phyloP scores from a whole-genome alignment of 1,139 yeast genomes.

The Suhomyces kunorum region DNA sequence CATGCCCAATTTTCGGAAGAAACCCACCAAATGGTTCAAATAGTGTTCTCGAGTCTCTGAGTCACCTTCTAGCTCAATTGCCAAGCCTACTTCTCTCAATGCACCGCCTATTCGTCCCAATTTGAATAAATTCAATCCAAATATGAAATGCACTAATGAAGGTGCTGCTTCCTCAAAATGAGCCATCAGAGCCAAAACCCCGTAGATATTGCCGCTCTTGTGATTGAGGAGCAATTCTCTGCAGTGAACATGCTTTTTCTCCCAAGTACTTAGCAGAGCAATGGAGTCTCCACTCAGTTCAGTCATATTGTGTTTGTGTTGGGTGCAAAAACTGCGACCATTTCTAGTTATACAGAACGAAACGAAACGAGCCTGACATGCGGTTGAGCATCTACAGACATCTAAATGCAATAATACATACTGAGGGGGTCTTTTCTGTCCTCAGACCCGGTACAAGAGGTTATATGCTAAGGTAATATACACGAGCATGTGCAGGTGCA shows the following conservation, averaged over 20 bases:
- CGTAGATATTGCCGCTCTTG: conserved; percentile 16
- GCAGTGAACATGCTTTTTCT: not conserved
- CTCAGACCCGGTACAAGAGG: no score
- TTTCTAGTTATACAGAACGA: no score
- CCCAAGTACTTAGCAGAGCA: not conserved
- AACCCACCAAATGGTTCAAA: conserved; percentile 19
- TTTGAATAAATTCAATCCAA: conserved; percentile 26
- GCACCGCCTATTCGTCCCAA: conserved; percentile 30
- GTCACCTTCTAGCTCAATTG: conserved; percentile 27
- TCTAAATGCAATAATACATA: no score
- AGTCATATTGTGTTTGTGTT: conserved; percentile 4
- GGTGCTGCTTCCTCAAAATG: conserved; percentile 10
- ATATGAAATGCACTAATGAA: conserved; percentile 16
- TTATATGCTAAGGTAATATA: conserved; percentile 1
- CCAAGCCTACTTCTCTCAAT: conserved; percentile 29
- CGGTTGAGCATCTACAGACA: no score
- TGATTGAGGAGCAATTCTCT: conserved; percentile 9
- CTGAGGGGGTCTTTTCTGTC: no score
- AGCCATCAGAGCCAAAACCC: conserved; percentile 19
- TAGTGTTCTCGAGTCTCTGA: conserved; percentile 19
- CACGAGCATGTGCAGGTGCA: not conserved
- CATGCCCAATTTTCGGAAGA: conserved; percentile 22
- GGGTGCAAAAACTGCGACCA: conserved; percentile 5
- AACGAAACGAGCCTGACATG: no score
- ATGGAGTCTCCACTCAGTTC: not conserved